These are phyloP conservation scores for Cryomyces minteri DNA, from an alignment of 495 filamentous ascomycete species.

Conservation along the genomic window DNA sequence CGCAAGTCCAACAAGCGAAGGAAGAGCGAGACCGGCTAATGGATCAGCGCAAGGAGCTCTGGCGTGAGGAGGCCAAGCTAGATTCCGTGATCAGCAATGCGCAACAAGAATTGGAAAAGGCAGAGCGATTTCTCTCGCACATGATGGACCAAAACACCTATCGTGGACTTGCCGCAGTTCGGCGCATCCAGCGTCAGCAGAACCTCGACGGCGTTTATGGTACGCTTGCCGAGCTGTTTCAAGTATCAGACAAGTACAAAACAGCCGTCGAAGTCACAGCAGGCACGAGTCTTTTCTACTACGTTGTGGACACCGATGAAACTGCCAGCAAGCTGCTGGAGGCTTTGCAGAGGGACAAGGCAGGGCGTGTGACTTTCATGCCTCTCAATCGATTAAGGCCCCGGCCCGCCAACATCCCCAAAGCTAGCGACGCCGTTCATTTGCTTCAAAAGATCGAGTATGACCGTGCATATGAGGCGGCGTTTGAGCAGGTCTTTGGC, in stretches of 20 bases:
- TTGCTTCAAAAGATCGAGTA: slow-evolving; percentile 76
- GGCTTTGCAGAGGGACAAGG: slow-evolving; percentile 55
- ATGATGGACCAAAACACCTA: slow-evolving; percentile 82
- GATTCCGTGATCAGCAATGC: slow-evolving; percentile 59
- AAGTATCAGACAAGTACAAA: slow-evolving; percentile 68
- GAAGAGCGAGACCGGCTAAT: slow-evolving; percentile 61
- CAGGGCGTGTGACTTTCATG: slow-evolving; percentile 90
- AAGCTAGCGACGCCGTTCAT: slow-evolving; percentile 68
- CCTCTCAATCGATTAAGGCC: slow-evolving; percentile 64
- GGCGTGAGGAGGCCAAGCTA: slow-evolving; percentile 78
- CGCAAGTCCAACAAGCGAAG: slow-evolving; percentile 60
- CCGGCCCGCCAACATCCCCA: slow-evolving; percentile 53
- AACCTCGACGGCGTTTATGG: slow-evolving; percentile 81
- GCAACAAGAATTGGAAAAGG: slow-evolving; percentile 48
- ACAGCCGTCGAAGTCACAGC: slow-evolving; percentile 86
- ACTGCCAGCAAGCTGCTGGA: slow-evolving; percentile 71
- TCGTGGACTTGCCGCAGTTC: slow-evolving; percentile 64
- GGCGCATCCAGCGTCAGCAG: slow-evolving; percentile 55
- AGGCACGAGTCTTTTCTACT: slow-evolving; percentile 86
- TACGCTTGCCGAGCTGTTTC: slow-evolving; percentile 76
- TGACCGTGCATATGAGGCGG: slow-evolving; percentile 57
- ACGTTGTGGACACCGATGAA: slow-evolving; percentile 83
- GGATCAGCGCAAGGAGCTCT: slow-evolving; percentile 80
- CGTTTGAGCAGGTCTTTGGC: slow-evolving; percentile 86
- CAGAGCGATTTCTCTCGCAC: slow-evolving; percentile 57